Percentiles rank a stretch among this genome's conserved stretches.
Conservation (phyloP, 257 asterid genomes). For the Buddleja alternifolia region DNA sequence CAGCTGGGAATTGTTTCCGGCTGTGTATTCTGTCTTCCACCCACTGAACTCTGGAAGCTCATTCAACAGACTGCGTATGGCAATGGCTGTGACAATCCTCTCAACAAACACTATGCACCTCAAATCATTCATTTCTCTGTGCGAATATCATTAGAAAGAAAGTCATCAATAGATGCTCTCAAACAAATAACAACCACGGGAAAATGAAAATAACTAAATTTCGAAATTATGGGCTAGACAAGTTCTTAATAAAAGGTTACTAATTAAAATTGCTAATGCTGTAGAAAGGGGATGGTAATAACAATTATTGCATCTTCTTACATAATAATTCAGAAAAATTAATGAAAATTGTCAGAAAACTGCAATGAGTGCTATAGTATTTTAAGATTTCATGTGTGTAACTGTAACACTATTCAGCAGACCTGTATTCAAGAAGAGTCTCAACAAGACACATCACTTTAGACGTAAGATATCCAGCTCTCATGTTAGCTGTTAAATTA, state of each 20-base stretch:
- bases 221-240: neutral
- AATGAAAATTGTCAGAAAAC: neutral
- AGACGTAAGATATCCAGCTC: conserved; percentile 60
- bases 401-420: conserved; percentile 12
- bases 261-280: no score
- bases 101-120: conserved; percentile 88
- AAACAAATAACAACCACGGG: neutral
- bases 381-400: neutral
- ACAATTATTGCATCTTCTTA: no score
- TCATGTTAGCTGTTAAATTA: conserved; percentile 39
- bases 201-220: no score
- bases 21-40: conserved; percentile 76
- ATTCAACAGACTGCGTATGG: conserved; percentile 55
- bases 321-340: neutral
- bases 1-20: conserved; percentile 50
- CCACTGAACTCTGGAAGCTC: conserved; percentile 62
- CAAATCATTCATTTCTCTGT: conserved; percentile 68
- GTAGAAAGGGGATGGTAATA: no score
- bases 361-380: no score
- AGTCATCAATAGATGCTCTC: neutral
- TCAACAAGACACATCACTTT: conserved; percentile 65
- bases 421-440: conserved; percentile 84
- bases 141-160: conserved; percentile 3
- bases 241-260: no score
- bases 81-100: conserved; percentile 78